Percentiles rank a stretch among this genome's conserved stretches.
Evolutionary conservation across 1,284 basidiomycete genomes (phyloP).

Genomic region (Microbotryum scabiosae): DNA sequence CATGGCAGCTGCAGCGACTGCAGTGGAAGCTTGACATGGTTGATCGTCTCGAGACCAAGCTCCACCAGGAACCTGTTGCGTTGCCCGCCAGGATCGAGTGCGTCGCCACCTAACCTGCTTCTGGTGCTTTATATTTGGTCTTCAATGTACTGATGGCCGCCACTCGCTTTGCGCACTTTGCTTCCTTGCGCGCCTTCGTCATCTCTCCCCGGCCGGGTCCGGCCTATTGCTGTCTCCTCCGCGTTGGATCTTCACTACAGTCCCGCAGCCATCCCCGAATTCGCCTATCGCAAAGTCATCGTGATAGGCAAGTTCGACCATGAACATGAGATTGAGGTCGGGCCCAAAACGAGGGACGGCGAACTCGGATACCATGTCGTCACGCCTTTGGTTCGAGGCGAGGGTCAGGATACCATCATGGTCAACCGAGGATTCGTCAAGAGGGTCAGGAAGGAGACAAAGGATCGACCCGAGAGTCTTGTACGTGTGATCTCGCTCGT

Average conservation of each 20-base stretch:
- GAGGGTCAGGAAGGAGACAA: constrained; percentile 43
- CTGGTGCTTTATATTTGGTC: not conserved
- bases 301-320: constrained; percentile 71
- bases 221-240: no score
- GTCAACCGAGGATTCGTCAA: constrained; percentile 88
- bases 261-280: constrained; percentile 62
- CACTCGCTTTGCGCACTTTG: not conserved
- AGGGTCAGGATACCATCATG: constrained; percentile 53
- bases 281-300: constrained; percentile 72
- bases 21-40: constrained; percentile 94
- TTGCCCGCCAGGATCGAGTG: constrained; percentile 85
- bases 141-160: not conserved
- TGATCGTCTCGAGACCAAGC: constrained; percentile 86
- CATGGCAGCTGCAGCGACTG: constrained; percentile 83
- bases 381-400: constrained; percentile 65
- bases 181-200: no score
- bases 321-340: constrained; percentile 66
- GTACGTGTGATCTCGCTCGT: constrained; percentile 18
- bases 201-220: no score
- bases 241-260: constrained; percentile 30
- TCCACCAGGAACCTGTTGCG: constrained; percentile 66
- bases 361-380: constrained; percentile 77
- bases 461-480: constrained; percentile 31
- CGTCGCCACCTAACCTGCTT: not conserved
- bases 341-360: constrained; percentile 81